These are phyloP conservation scores for Crassisporium funariophilum DNA, from an alignment of 768 basidiomycete genomes.

Conservation along the genomic window DNA sequence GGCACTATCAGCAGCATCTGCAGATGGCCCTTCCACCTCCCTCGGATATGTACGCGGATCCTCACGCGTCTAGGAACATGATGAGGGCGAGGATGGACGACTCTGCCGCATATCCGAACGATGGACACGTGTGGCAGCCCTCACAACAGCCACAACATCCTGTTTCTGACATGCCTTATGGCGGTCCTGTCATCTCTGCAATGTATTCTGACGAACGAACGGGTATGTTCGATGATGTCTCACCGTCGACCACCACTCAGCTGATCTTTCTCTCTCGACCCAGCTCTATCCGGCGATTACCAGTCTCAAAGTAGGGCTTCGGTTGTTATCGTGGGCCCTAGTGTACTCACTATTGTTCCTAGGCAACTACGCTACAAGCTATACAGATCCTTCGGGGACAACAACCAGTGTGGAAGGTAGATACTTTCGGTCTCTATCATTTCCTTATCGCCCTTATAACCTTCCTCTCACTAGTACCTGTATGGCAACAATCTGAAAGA, in stretches of 20 bases:
- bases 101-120: slow-evolving; percentile 27
- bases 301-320: slow-evolving; percentile 36
- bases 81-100: slow-evolving; percentile 35
- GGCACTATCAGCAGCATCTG: slow-evolving; percentile 16
- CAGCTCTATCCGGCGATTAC: slow-evolving; percentile 48
- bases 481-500: slow-evolving; percentile 55
- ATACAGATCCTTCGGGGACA: slow-evolving; percentile 32
- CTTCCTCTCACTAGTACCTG: slow-evolving; percentile 33
- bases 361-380: slow-evolving; percentile 24
- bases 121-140: slow-evolving; percentile 29
- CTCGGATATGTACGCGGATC: slow-evolving; percentile 14
- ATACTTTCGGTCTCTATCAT: slow-evolving; percentile 1
- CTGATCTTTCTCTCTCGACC: slow-evolving; percentile 4
- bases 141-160: slow-evolving; percentile 24
- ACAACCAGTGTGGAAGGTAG: slow-evolving; percentile 8
- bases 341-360: slow-evolving; percentile 5
- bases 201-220: slow-evolving; percentile 63
- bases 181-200: slow-evolving; percentile 43
- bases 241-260: no score
- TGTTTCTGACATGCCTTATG: slow-evolving; percentile 39
- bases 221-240: slow-evolving; percentile 37
- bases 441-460: slow-evolving; percentile 3
- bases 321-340: slow-evolving; percentile 8
- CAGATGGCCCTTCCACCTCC: slow-evolving; percentile 5
- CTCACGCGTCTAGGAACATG: slow-evolving; percentile 26